These are phyloP conservation scores for Croton setiger DNA, from an alignment of 441 rosid species.

Conservation along the genomic window DNA sequence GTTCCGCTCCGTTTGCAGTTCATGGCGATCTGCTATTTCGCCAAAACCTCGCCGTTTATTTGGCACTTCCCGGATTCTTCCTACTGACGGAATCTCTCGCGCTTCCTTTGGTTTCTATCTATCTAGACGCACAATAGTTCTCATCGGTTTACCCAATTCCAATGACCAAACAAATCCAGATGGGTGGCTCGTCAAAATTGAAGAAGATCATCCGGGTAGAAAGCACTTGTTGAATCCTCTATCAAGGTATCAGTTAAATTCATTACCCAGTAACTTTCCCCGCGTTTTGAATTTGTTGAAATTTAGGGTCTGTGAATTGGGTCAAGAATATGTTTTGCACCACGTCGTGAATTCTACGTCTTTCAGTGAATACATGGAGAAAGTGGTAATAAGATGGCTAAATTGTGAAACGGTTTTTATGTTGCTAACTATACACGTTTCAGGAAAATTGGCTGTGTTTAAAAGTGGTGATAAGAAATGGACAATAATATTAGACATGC, in stretches of 20 bases:
- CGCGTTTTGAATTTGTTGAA: constrained; percentile 39
- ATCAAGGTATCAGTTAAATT: constrained; percentile 28
- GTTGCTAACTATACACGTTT: constrained; percentile 77
- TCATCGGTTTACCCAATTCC: constrained; percentile 37
- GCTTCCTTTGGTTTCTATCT: constrained; percentile 56
- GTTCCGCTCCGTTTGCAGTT: constrained; percentile 67
- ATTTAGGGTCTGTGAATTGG: constrained; percentile 50
- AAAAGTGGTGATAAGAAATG: constrained; percentile 55
- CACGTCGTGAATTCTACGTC: too few species aligned
- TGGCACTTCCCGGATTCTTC: constrained; percentile 49
- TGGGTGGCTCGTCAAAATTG: constrained; percentile 66
- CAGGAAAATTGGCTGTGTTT: constrained; percentile 78
- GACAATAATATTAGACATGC: constrained; percentile 70
- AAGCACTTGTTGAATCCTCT: constrained; percentile 61
- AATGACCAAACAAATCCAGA: constrained; percentile 22
- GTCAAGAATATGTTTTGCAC: constrained; percentile 64
- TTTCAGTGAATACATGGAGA: constrained; percentile 85
- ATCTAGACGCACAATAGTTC: constrained; percentile 56
- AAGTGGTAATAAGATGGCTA: constrained; percentile 51
- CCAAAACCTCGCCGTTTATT: constrained; percentile 36
- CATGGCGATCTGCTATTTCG: constrained; percentile 60
- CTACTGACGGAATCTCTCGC: constrained; percentile 40
- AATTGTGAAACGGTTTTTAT: constrained; percentile 39
- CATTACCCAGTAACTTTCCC: constrained; percentile 44
- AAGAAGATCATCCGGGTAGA: constrained; percentile 36